Base-by-base conservation (phyloP, 768 basidiomycete species). In the Inosperma sp. region DNA sequence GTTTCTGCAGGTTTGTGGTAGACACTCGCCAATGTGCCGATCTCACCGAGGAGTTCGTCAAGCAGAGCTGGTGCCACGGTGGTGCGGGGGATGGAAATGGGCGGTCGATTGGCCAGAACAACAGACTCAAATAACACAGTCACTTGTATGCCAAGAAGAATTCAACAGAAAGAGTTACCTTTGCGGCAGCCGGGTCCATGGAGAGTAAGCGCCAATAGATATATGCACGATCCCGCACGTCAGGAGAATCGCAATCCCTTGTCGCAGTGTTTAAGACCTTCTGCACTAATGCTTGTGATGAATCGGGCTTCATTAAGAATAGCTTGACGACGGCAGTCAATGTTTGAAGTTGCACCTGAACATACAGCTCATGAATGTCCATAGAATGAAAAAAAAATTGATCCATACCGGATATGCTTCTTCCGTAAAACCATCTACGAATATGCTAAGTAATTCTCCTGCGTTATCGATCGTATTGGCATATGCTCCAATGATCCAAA, bases 401-500 rank as follows among this genome's bases (percentile, higher is more conserved):
- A 43, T 14, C 68, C 82, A 49, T 58, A 93, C 93, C 45, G 88
- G 84, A 63, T 94, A 91, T 6, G 88, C 84, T 68, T 99, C 96
- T 61, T 99, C 96, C 23, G 79, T 85, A 71, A 98, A 98, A 2
- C 85, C 77, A 49, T 95, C 91, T 17, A 99, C 87, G 65, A 96
- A 97, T 43, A 87, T 85, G 12, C 82, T 79, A 57, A 98, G 73
- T 19, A 99, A 75, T 59, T 97, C 94, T 64, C 90, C 92, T 3
- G 95, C 93, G 56, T 99, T 99, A 59, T 94, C 92, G 56, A 98
- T 97, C 72, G 93, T 95, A 67, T 88, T 87, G 3, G 95, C 93
- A 60, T 99, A 97, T 71, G 97, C 93, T 50, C 95, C 95, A 58
- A 98, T 93, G 60, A 99, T 98, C 95, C 96, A 99, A 65, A 99